These are phyloP conservation scores for Fremontodendron californicum DNA, from an alignment of 345 rosid species.

Conservation along the genomic window DNA sequence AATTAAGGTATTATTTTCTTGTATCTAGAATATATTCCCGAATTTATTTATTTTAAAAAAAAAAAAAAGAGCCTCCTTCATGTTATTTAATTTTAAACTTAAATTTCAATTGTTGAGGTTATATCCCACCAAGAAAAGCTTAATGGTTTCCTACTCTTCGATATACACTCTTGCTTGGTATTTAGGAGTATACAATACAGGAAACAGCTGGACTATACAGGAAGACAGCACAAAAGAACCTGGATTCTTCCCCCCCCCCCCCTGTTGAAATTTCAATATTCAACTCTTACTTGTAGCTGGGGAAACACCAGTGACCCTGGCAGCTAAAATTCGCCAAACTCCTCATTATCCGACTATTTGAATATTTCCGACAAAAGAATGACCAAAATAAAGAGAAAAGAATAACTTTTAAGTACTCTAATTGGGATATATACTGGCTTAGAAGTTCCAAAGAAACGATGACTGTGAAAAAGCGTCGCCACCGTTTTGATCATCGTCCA, in stretches of 20 bases:
- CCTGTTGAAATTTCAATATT: background rate
- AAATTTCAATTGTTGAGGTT: background rate
- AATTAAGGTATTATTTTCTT: no score
- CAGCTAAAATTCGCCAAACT: slow-evolving; percentile 11
- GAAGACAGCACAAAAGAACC: background rate
- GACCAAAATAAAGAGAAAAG: background rate
- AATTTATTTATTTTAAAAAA: no score
- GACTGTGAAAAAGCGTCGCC: slow-evolving; percentile 12
- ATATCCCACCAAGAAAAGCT: background rate
- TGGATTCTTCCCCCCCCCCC: background rate
- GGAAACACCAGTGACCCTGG: background rate
- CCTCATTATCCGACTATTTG: background rate
- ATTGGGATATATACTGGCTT: background rate
- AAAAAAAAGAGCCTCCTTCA: no score
- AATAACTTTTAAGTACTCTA: no score
- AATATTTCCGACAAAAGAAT: background rate
- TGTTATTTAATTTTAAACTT: no score
- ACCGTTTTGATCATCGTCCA: slow-evolving; percentile 12
- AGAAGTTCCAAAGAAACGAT: slow-evolving; percentile 63
- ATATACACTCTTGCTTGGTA: background rate
- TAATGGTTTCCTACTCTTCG: background rate
- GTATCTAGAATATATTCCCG: no score
- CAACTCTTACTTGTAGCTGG: background rate
- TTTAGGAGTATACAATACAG: background rate
- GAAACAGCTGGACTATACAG: background rate